Evolutionary conservation across 139 green algal genomes (phyloP).

Genomic region (Volvox africanus): DNA sequence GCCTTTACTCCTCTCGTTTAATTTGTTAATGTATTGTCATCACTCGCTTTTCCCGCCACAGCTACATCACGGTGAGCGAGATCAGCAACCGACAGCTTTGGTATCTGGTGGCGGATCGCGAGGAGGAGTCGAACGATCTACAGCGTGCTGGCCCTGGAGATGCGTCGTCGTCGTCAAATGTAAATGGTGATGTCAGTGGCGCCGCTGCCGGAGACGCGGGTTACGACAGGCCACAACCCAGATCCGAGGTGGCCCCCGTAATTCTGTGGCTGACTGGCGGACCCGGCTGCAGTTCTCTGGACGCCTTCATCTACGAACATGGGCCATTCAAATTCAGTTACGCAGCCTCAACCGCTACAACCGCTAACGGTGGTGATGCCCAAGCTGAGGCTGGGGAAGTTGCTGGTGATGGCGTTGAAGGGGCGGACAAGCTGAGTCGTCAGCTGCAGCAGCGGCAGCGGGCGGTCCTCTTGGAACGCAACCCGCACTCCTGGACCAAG

Average conservation of each 20-base stretch:
- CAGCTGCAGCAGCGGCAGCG: not conserved
- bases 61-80: slow-evolving; percentile 60
- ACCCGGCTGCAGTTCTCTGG: slow-evolving; percentile 64
- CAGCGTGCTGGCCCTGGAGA: not conserved
- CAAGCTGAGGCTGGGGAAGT: not conserved
- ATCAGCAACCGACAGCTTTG: slow-evolving; percentile 41
- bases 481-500: slow-evolving; percentile 73
- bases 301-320: slow-evolving; percentile 79
- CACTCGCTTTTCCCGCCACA: slow-evolving; percentile 3
- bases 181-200: not conserved
- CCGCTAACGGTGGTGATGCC: not conserved
- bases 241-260: slow-evolving; percentile 25
- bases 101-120: slow-evolving; percentile 56
- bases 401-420: not conserved
- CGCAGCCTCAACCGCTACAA: not conserved
- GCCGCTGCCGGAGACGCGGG: not conserved
- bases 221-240: not conserved
- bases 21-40: no score
- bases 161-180: not conserved
- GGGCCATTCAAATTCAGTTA: slow-evolving; percentile 71
- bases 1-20: no score
- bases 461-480: slow-evolving; percentile 36
- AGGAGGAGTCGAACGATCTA: not conserved
- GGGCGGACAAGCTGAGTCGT: not conserved
- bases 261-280: slow-evolving; percentile 68